phyloP scores from a whole-genome alignment of 257 asterid species.

The Primulina huaijiensis region DNA sequence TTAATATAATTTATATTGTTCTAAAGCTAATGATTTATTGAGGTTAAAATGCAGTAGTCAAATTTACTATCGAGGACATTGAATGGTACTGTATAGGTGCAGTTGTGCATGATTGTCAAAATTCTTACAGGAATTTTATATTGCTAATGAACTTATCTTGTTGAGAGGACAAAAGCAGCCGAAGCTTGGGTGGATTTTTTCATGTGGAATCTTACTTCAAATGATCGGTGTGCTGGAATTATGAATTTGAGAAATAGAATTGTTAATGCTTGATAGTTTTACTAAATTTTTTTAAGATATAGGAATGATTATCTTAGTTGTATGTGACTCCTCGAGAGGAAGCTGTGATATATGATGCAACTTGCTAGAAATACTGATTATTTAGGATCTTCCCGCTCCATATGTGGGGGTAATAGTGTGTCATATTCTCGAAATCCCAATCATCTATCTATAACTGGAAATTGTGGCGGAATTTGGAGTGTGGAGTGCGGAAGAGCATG shows the following conservation, averaged over 20 bases:
- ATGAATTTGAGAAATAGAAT: not conserved
- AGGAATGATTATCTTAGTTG: not conserved
- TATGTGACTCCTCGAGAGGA: not conserved
- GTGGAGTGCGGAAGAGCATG: constrained; percentile 24
- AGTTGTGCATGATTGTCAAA: not conserved
- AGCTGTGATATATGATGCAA: not conserved
- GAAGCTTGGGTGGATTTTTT: not conserved
- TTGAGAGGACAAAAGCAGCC: not conserved
- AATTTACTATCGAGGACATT: too few species aligned
- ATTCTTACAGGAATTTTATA: not conserved
- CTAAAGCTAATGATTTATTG: not conserved
- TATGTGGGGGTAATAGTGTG: constrained; percentile 10
- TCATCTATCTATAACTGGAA: constrained; percentile 22
- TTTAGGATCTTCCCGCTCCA: constrained; percentile 11
- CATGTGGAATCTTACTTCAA: not conserved
- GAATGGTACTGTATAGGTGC: not conserved
- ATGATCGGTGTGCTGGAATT: not conserved
- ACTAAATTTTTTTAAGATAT: not conserved
- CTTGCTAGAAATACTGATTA: not conserved
- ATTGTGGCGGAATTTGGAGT: constrained; percentile 26
- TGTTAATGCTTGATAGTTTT: not conserved
- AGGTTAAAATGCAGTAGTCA: not conserved
- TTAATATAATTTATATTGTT: too few species aligned
- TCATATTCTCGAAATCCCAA: constrained; percentile 19
- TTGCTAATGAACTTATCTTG: not conserved